Conservation (phyloP, 2,329 filamentous ascomycete genomes). For the Aurifilum marmelostoma region DNA sequence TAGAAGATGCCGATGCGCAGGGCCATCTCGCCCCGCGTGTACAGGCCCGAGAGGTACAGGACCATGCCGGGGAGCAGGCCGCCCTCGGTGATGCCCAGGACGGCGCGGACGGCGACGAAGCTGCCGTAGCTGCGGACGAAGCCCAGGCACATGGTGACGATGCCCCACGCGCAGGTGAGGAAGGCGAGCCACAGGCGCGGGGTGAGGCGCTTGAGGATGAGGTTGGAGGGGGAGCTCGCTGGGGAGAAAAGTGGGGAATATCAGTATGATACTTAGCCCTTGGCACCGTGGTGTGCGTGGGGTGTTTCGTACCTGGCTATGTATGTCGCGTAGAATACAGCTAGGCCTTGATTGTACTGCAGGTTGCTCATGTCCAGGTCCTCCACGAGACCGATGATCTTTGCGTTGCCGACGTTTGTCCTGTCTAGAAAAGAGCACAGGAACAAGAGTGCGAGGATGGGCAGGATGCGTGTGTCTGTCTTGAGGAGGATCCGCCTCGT, state of each 20-base stretch:
- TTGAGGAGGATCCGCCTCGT: conserved; percentile 37
- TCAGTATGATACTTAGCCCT: no score
- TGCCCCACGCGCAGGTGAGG: conserved; percentile 60
- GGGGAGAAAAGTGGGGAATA: background rate
- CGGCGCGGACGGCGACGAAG: conserved; percentile 63
- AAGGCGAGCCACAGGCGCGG: conserved; percentile 64
- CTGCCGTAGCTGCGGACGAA: conserved; percentile 57
- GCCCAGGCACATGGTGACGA: conserved; percentile 60
- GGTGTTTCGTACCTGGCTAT: conserved; percentile 52
- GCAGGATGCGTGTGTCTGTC: conserved; percentile 56
- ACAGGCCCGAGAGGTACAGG: conserved; percentile 66
- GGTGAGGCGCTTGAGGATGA: conserved; percentile 64
- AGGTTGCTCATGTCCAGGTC: conserved; percentile 61
- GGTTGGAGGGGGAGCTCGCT: conserved; percentile 67
- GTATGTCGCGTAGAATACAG: conserved; percentile 68
- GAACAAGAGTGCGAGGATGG: conserved; percentile 65
- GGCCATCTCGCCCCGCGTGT: conserved; percentile 62
- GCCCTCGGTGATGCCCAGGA: conserved; percentile 67
- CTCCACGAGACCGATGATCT: conserved; percentile 63
- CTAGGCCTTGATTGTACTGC: conserved; percentile 67
- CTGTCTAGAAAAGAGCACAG: conserved; percentile 68
- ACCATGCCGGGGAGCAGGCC: conserved; percentile 70
- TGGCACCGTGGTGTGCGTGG: no score
- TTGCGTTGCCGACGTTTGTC: conserved; percentile 75
- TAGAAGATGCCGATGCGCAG: conserved; percentile 70